Base-by-base conservation (phyloP, 306 rosid genomes). In the Astragalus glycyphyllos region DNA sequence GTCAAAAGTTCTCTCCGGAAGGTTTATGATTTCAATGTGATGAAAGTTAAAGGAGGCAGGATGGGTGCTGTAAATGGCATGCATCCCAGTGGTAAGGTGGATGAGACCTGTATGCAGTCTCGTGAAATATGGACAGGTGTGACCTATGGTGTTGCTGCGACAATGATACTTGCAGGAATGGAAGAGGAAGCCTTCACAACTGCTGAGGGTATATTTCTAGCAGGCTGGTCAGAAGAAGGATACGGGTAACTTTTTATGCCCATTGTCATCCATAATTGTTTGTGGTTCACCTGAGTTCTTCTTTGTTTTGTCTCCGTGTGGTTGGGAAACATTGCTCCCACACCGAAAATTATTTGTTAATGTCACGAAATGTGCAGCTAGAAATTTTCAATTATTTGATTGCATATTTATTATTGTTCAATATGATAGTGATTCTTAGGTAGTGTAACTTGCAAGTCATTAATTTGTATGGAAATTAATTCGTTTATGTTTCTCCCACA, bases 1-100 rank as follows among this genome's bases (percentile, higher is more conserved):
- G 79, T 89, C 75, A 84, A 57, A 84, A 91, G 96, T 85, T 54
- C 97, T 51, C 94, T 94, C 9, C 84, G 76, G 69, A 91, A 89
- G 76, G 88, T 94, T 66, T 94, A 55, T 57, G 96, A 94, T 75
- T 94, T 87, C 86, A 94, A 94, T 59, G 97, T 94, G 56, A 91
- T 94, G 99, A 94, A 87, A 79, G 67, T 91, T 57, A 89, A 76
- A 80, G 99, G 99, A 41, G 99, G 99, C 29, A 84, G 84, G 58
- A 90, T 90, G 97, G 99, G 99, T 55, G 99, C 99, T 57, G 97
- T 94, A 45, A 94, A 94, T 74, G 99, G 99, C 20, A 94, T 94
- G 99, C 92, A 89, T 68, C 97, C 99, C 12, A 84, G 69, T 55
- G 99, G 97, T 41, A 89, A 78, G 86, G 97, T 94, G 73, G 99